Evolutionary conservation across 2,329 filamentous ascomycete genomes (phyloP).

Genomic region (Exophiala aquamarina): DNA sequence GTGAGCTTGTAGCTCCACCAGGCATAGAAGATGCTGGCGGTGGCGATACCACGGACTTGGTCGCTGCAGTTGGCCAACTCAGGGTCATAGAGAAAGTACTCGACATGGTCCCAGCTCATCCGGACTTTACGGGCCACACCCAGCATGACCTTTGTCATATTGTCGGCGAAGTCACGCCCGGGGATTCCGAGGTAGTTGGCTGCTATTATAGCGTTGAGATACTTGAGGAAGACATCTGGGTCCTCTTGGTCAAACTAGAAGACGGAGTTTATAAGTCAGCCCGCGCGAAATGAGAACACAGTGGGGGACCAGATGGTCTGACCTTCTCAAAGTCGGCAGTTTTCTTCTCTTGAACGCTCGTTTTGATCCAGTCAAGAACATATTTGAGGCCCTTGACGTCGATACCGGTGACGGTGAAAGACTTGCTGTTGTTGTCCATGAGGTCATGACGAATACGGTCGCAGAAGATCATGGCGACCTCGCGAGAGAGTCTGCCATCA

Average conservation of each 20-base stretch:
- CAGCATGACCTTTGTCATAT: constrained; percentile 18
- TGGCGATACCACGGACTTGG: constrained; percentile 17
- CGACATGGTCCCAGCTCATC: constrained; percentile 23
- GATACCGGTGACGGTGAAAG: constrained; percentile 20
- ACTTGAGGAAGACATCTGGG: constrained; percentile 14
- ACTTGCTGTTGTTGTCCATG: constrained; percentile 22
- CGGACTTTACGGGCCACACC: constrained; percentile 17
- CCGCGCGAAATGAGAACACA: neutral
- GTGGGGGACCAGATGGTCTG: neutral
- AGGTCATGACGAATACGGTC: constrained; percentile 21
- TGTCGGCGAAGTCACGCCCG: constrained; percentile 18
- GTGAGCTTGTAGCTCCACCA: constrained; percentile 23
- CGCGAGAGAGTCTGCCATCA: constrained; percentile 18
- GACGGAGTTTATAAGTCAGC: neutral
- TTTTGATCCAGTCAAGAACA: constrained; percentile 21
- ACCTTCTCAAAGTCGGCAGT: constrained; percentile 20
- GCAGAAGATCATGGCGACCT: constrained; percentile 24
- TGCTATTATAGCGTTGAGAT: constrained; percentile 19
- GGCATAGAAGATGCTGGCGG: constrained; percentile 19
- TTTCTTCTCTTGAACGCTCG: constrained; percentile 14
- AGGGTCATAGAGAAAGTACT: constrained; percentile 20
- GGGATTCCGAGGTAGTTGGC: constrained; percentile 20
- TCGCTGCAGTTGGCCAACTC: constrained; percentile 9
- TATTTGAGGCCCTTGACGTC: constrained; percentile 15
- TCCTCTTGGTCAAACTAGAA: constrained; percentile 16